Conservation (phyloP, 164 flowering plant species). For the Magnolia officinalis region DNA sequence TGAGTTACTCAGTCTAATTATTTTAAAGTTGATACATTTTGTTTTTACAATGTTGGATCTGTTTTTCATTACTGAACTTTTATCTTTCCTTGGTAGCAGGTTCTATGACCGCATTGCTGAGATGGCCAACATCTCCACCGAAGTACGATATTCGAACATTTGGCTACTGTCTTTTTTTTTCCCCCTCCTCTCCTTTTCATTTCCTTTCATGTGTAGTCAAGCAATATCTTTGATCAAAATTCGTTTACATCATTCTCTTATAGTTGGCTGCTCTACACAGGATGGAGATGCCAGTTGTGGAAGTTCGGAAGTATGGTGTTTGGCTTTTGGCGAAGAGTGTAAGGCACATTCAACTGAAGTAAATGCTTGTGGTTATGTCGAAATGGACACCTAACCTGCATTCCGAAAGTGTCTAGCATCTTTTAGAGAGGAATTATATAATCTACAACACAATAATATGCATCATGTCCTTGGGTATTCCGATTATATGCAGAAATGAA, state of each 20-base stretch:
- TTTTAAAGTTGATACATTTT: neutral
- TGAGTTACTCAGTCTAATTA: too few species aligned
- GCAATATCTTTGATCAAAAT: neutral
- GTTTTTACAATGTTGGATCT: neutral
- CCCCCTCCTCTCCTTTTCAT: neutral
- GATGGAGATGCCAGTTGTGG: conserved; percentile 97
- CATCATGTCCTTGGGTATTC: neutral
- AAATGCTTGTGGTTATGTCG: neutral
- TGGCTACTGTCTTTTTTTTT: neutral
- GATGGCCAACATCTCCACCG: conserved; percentile 95
- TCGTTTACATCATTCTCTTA: conserved; percentile 7
- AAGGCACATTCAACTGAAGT: conserved; percentile 14
- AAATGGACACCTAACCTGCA: neutral
- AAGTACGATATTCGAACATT: conserved; percentile 37
- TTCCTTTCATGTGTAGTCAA: neutral
- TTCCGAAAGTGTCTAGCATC: neutral
- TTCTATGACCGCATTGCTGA: conserved; percentile 63
- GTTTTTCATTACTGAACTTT: neutral
- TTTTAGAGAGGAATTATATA: neutral
- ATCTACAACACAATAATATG: neutral
- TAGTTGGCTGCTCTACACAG: conserved; percentile 31
- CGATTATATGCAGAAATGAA: neutral
- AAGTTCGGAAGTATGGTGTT: conserved; percentile 72
- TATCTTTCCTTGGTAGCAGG: conserved; percentile 32
- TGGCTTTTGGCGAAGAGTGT: conserved; percentile 93